A percentile compares a stretch with the other conserved stretches of the same genome.
These are phyloP conservation scores for Staphylotrichum longicolle DNA, from an alignment of 495 filamentous ascomycete genomes.

Conservation along the genomic window DNA sequence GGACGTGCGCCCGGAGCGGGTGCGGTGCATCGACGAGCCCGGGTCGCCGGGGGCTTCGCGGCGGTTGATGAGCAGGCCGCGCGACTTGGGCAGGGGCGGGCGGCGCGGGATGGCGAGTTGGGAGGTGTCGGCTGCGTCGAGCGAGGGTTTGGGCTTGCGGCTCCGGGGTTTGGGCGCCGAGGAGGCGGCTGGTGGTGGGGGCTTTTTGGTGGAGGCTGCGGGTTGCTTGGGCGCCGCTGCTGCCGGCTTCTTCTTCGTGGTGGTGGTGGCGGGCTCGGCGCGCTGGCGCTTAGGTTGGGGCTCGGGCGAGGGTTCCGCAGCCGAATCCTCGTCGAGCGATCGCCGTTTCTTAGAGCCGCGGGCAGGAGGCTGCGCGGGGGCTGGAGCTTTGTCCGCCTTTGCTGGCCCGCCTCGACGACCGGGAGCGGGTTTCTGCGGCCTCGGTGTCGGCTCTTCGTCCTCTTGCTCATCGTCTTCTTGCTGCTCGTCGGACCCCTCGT, in stretches of 20 bases:
- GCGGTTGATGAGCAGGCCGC: conserved; percentile 68
- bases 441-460: conserved; percentile 17
- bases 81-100: conserved; percentile 54
- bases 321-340: conserved; percentile 21
- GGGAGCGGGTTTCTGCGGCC: conserved; percentile 12
- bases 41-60: conserved; percentile 59
- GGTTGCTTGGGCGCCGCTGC: conserved; percentile 13
- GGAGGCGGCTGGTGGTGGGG: conserved; percentile 22
- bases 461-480: conserved; percentile 20
- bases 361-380: conserved; percentile 10
- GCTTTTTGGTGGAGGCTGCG: conserved; percentile 10
- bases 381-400: conserved; percentile 23
- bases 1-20: conserved; percentile 53
- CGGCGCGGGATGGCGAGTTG: conserved; percentile 42
- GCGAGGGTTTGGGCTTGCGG: conserved; percentile 43
- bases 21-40: conserved; percentile 45
- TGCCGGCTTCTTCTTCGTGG: not conserved
- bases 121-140: conserved; percentile 40
- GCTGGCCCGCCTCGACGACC: conserved; percentile 20
- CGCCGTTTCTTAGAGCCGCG: conserved; percentile 27
- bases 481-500: conserved; percentile 15
- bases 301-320: conserved; percentile 15
- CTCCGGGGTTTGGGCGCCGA: conserved; percentile 19
- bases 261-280: conserved; percentile 13
- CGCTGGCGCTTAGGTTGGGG: conserved; percentile 30